phyloP scores from a whole-genome alignment of 441 rosid genomes.

The Gossypium gossypioides region DNA sequence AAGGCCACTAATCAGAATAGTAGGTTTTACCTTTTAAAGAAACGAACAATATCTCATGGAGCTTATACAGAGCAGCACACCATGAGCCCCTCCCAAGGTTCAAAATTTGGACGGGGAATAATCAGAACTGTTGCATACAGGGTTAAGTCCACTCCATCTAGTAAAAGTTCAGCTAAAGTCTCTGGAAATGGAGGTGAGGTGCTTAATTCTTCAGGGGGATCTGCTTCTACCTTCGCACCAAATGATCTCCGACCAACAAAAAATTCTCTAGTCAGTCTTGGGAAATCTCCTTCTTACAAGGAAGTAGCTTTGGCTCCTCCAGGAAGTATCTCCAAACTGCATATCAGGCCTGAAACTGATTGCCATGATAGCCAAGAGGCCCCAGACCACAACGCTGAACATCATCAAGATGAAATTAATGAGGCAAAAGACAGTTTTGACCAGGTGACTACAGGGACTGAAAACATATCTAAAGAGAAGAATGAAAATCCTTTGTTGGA shows the following conservation, averaged over 20 bases:
- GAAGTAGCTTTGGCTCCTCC: constrained; percentile 97
- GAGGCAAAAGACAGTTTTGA: constrained; percentile 32
- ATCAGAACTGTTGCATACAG: constrained; percentile 78
- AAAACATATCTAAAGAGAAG: constrained; percentile 27
- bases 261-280: constrained; percentile 50
- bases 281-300: constrained; percentile 92
- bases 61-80: constrained; percentile 50
- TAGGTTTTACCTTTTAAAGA: constrained; percentile 60
- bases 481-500: constrained; percentile 24
- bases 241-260: constrained; percentile 34
- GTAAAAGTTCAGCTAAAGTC: constrained; percentile 33
- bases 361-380: constrained; percentile 24
- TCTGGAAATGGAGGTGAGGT: constrained; percentile 31
- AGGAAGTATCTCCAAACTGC: constrained; percentile 68
- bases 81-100: constrained; percentile 40
- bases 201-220: constrained; percentile 35
- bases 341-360: constrained; percentile 49
- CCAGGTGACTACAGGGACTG: constrained; percentile 18
- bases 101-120: constrained; percentile 74
- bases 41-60: constrained; percentile 59
- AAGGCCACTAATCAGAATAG: constrained; percentile 52
- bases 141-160: constrained; percentile 58
- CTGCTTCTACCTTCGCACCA: constrained; percentile 30
- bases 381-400: constrained; percentile 25
- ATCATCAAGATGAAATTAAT: constrained; percentile 27